A percentile compares a stretch with the other conserved stretches of the same genome.
These are phyloP conservation scores for Stramenopiles sp. DNA, from an alignment of 352 stramenopile genomes.

Conservation along the genomic window DNA sequence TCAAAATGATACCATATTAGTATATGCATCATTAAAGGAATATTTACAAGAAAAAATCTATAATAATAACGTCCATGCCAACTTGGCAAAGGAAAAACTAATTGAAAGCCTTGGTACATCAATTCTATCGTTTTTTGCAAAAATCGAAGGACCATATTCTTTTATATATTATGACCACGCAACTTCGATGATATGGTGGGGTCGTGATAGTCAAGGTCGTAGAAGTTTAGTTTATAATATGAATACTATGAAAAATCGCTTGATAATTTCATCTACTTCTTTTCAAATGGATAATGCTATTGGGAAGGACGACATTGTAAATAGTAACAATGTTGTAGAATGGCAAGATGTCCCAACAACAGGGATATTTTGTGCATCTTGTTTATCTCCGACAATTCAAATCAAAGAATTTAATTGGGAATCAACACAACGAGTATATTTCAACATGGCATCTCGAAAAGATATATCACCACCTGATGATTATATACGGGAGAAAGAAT, in stretches of 20 bases:
- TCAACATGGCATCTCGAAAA: too few species aligned
- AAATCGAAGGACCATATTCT: conserved; percentile 50
- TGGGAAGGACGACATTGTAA: conserved; percentile 15
- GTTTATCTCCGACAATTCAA: conserved; percentile 31
- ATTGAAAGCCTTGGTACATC: conserved; percentile 14
- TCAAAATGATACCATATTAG: conserved; percentile 4
- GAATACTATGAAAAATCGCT: conserved; percentile 10
- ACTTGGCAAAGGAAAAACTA: conserved; percentile 16
- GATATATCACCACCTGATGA: too few species aligned
- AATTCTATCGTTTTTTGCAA: conserved; percentile 22
- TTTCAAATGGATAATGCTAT: conserved; percentile 13
- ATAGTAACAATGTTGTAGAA: neutral
- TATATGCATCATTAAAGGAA: conserved; percentile 30
- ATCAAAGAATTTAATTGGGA: conserved; percentile 6
- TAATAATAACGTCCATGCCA: conserved; percentile 19
- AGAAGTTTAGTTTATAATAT: conserved; percentile 54
- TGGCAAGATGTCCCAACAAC: neutral
- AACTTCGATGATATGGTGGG: conserved; percentile 54
- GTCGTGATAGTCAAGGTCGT: conserved; percentile 60
- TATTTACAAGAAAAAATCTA: conserved; percentile 23
- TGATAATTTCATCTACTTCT: conserved; percentile 12
- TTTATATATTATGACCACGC: conserved; percentile 43
- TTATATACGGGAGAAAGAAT: too few species aligned
- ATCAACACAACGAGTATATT: conserved; percentile 25
- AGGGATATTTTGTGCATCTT: conserved; percentile 18